These are phyloP conservation scores for Parsonsia alboflavescens DNA, from an alignment of 257 asterid species.

Conservation along the genomic window DNA sequence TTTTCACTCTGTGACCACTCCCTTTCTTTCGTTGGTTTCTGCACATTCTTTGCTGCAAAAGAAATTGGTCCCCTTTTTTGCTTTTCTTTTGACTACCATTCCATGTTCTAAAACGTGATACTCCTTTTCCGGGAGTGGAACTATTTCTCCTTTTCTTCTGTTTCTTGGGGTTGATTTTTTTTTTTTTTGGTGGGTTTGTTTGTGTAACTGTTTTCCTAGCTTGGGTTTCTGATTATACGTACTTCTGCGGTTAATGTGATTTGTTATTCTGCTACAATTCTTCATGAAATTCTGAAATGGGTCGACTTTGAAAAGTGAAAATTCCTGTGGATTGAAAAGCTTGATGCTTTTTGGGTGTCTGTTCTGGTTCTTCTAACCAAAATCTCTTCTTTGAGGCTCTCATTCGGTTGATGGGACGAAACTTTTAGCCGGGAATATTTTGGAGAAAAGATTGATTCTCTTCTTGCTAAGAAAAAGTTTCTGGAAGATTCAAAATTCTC, in stretches of 20 bases:
- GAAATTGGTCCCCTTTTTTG: constrained; percentile 3
- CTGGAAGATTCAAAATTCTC: constrained; percentile 5
- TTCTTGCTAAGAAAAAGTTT: constrained; percentile 14
- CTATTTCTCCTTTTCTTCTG: background rate
- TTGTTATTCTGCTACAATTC: background rate
- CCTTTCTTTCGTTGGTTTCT: background rate
- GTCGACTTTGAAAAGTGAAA: constrained; percentile 23
- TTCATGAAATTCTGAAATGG: constrained; percentile 25
- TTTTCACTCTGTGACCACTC: background rate
- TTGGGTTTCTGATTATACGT: constrained; percentile 13
- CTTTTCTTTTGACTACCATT: background rate
- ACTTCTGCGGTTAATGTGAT: constrained; percentile 6
- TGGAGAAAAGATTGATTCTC: background rate
- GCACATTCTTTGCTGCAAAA: constrained; percentile 11
- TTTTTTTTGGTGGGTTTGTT: background rate
- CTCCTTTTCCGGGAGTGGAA: background rate
- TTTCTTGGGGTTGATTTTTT: background rate
- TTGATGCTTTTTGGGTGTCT: constrained; percentile 17
- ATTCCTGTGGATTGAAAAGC: constrained; percentile 9
- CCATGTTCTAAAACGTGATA: constrained; percentile 1
- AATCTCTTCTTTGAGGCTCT: constrained; percentile 1
- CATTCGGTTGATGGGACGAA: background rate
- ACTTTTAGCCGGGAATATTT: background rate
- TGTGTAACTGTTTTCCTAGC: background rate
- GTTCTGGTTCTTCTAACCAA: background rate